phyloP scores from a whole-genome alignment of 257 asterid species.

The Scutellaria barbata region DNA sequence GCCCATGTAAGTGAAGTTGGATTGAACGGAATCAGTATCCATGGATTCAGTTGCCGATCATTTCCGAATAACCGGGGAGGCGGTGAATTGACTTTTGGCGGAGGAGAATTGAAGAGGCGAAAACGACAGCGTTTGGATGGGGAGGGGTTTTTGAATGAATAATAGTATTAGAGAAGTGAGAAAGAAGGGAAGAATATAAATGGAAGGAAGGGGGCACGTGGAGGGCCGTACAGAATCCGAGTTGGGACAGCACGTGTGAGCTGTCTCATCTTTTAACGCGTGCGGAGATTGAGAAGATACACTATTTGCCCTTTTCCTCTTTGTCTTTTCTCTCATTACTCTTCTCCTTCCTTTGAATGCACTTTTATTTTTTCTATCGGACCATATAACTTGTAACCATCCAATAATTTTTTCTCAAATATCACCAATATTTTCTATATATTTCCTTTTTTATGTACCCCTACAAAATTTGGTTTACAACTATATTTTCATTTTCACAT shows the following conservation, averaged over 20 bases:
- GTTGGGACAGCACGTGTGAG: constrained; percentile 68
- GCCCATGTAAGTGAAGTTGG: constrained; percentile 68
- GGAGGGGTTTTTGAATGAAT: neutral
- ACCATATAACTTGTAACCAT: no score
- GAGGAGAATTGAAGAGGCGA: no score
- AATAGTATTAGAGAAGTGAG: constrained; percentile 10
- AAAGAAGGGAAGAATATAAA: constrained; percentile 47
- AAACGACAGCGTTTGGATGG: constrained; percentile 51
- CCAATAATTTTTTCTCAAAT: no score
- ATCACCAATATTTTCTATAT: no score
- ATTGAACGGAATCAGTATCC: constrained; percentile 65
- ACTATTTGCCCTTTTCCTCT: constrained; percentile 29
- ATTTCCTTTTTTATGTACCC: no score
- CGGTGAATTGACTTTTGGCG: constrained; percentile 23
- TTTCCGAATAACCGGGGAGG: no score
- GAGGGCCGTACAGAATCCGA: constrained; percentile 56
- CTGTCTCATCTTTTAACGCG: constrained; percentile 61
- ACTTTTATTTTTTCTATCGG: no score
- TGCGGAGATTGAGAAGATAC: constrained; percentile 47
- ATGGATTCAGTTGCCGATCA: constrained; percentile 40
- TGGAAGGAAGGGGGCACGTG: constrained; percentile 60
- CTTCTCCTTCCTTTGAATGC: no score
- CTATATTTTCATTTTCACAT: no score
- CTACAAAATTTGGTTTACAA: no score
- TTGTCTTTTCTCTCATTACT: no score